Percentiles rank a stretch among this genome's conserved stretches.
These are phyloP conservation scores for Neurospora sp. DNA, from an alignment of 495 filamentous ascomycete species.

Conservation along the genomic window DNA sequence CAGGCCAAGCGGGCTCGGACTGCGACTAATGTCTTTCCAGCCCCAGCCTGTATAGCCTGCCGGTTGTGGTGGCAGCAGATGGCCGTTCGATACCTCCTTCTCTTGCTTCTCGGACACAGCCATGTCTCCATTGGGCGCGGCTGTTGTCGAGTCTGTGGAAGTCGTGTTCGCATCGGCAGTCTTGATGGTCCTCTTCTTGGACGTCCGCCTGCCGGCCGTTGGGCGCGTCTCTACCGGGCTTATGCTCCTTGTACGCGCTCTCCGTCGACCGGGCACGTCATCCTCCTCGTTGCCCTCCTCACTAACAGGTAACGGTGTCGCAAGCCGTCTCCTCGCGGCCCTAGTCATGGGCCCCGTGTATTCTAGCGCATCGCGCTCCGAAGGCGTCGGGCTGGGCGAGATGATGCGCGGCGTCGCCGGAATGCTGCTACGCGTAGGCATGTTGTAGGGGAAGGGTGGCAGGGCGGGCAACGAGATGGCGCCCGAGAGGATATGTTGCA, in stretches of 20 bases:
- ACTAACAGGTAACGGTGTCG: constrained; percentile 29
- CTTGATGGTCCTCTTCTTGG: constrained; percentile 15
- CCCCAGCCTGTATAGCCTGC: constrained; percentile 41
- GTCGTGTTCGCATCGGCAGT: constrained; percentile 2
- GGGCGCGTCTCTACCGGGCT: constrained; percentile 39
- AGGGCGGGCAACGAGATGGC: constrained; percentile 36
- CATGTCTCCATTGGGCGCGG: neutral
- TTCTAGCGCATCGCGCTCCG: constrained; percentile 38
- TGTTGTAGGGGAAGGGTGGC: constrained; percentile 34
- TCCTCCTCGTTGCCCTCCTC: constrained; percentile 23
- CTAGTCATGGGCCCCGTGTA: constrained; percentile 56
- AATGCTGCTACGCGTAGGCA: constrained; percentile 9
- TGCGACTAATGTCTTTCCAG: constrained; percentile 76
- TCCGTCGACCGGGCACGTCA: constrained; percentile 27
- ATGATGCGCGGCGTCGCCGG: constrained; percentile 62
- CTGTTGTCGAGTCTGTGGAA: constrained; percentile 1
- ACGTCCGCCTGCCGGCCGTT: constrained; percentile 37
- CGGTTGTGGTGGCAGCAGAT: constrained; percentile 55
- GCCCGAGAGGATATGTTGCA: constrained; percentile 43
- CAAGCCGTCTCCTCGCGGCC: constrained; percentile 42
- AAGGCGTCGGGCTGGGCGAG: constrained; percentile 57
- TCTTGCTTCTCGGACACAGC: neutral
- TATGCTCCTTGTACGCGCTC: constrained; percentile 38
- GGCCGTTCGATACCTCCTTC: constrained; percentile 43
- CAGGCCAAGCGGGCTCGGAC: constrained; percentile 81